A percentile compares a stretch with the other conserved stretches of the same genome.
Evolutionary conservation across 805 yeast species (phyloP).

Genomic region (Yarrowia divulgata): DNA sequence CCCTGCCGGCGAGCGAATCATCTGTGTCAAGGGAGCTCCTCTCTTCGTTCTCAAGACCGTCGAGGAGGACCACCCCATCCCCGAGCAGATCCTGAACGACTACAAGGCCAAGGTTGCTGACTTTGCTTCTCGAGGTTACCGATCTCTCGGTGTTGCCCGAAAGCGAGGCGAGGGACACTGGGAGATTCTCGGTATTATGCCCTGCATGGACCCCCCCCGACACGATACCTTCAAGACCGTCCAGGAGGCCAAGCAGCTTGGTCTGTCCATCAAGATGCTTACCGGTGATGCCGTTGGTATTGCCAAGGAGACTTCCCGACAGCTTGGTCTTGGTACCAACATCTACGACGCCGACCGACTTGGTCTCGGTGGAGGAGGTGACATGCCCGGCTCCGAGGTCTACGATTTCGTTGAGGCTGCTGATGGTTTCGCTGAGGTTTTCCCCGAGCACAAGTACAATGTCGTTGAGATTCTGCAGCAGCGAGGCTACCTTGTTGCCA

Average conservation of each 20-base stretch:
- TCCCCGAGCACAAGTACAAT: constrained; percentile 72
- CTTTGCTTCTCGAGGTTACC: constrained; percentile 97
- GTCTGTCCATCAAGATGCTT: constrained; percentile 96
- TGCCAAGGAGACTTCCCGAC: constrained; percentile 98
- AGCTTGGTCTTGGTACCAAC: constrained; percentile 95
- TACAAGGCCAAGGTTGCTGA: constrained; percentile 97
- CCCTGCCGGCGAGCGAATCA: constrained; percentile 92
- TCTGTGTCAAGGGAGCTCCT: constrained; percentile 99
- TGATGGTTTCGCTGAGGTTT: constrained; percentile 87
- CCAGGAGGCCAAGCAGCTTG: constrained; percentile 86
- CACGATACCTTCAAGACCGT: constrained; percentile 97
- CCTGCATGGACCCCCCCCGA: constrained; percentile 99
- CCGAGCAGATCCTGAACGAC: constrained; percentile 91
- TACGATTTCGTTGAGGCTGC: constrained; percentile 82
- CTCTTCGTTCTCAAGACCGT: constrained; percentile 95
- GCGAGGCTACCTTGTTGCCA: constrained; percentile 71
- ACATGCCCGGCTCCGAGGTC: constrained; percentile 69
- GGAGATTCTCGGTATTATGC: constrained; percentile 98
- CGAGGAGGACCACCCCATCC: constrained; percentile 95
- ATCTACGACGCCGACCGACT: constrained; percentile 96
- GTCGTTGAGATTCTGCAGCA: constrained; percentile 70
- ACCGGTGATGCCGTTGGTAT: constrained; percentile 99
- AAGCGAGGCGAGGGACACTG: constrained; percentile 98
- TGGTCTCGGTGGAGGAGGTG: constrained; percentile 82
- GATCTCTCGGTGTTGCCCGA: constrained; percentile 98